Base-by-base conservation (phyloP, 2,329 filamentous ascomycete genomes). In the Ceratocystis papillata region DNA sequence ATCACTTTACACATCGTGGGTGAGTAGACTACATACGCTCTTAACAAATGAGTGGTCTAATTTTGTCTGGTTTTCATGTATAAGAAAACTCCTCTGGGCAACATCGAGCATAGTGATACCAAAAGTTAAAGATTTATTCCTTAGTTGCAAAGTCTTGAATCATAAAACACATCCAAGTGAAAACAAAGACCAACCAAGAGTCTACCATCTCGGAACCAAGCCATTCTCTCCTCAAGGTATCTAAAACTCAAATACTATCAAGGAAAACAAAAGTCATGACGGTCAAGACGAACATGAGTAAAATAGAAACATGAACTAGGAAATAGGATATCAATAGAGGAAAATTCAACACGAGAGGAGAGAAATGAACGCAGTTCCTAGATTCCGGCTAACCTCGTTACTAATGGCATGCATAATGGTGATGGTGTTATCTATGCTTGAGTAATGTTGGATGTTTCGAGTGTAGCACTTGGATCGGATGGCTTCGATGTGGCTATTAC, bases 251-350 rank as follows among this genome's bases (percentile, higher is more conserved):
- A 65, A 68, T 48, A 62, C 46, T 55, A 62, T 20, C 15, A 33
- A 57, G 30, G n/a, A 64, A 28, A 53, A 15, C 37, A 67, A 55
- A 44, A 62, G 37, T 12, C 61, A 68, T 41, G 63, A 50, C 45
- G 3, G 3, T 57, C 20, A 65, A 63, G 66, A 33, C 65, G 53
- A 67, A 53, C 37, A 41, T 41, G 71, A 70, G 65, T 72, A 69
- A 57, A 68, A 68, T 15, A 63, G 71, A 71, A 33, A 62, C 20
- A 20, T 53, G 28, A 61, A 45, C n/a, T 25, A 25, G 25, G 15
- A 30, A 15, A 65, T 53, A 44, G 25, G 41, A 61, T 60, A 30
- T 8, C 30, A 55, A 20, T 53, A 5, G 17, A 60, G 41, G 44
- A 65, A 37, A 53, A 62, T 41, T 41, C 10, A 41, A 15, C 37